Evolutionary conservation across 1,139 yeast genomes (phyloP), one percentile per base, ranked within the genome.

Genomic region (Zhuliangozyma blackwelliae): DNA sequence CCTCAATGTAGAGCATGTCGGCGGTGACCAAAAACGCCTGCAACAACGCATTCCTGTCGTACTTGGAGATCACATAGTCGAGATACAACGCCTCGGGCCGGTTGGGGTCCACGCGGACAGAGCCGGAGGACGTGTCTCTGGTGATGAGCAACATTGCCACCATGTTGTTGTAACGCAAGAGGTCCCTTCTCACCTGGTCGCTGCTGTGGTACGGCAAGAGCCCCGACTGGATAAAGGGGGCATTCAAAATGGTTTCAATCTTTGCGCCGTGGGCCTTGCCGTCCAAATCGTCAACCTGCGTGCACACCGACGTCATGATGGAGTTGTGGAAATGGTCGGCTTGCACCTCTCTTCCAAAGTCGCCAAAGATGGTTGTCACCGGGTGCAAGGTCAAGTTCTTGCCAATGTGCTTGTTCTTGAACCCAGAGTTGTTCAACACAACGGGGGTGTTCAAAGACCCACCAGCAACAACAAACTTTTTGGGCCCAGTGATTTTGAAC

Each of bases 261-360:
- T 69, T 72, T 10, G 79, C 75, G 2, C 84, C 84, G 49, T 77
- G 80, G 3, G 67, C 76, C 42, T 67, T 59, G 2, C 82, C 82
- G 50, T 77, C 82, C 27, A 75, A 47, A 45, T 77, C 77, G 38
- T 68, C 79, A 23, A 59, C 66, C 49, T 74, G 67, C 11, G 68
- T 63, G 50, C 75, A 65, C 1, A 76, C 78, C 0, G 77, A 49
- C 0, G 82, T 75, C 70, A 77, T 61, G 37, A 77, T 75, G 1
- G 81, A 59, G 33, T 68, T 60, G 21, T 65, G 52, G 42, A 55
- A 59, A 9, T 78, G 68, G 29, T 67, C 57, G 2, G 66, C 55
- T 10, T 55, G 53, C 9, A 55, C 55, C 0, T 61, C 66, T 19
- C 45, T 46, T 10, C 68, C 69, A 48, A 66, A 73, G 40, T 68